A percentile compares a stretch with the other conserved stretches of the same genome.
Evolutionary conservation across 345 rosid species (phyloP).

Genomic region (Lumnitzera racemosa): DNA sequence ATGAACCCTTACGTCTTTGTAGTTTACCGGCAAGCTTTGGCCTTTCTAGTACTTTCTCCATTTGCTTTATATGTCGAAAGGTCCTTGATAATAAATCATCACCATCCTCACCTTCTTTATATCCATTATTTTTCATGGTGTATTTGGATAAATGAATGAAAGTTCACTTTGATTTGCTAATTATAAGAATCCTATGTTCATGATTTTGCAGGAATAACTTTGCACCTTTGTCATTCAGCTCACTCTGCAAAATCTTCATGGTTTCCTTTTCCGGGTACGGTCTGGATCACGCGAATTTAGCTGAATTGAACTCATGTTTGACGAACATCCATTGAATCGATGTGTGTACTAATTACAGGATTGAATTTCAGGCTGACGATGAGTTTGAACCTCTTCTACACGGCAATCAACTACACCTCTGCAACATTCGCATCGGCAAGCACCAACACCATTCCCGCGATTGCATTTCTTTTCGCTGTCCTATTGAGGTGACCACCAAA

Average conservation of each 20-base stretch:
- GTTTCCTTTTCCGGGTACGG: conserved; percentile 40
- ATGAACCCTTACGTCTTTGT: conserved; percentile 76
- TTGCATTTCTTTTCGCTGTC: conserved; percentile 60
- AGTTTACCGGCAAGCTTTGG: conserved; percentile 74
- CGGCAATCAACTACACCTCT: conserved; percentile 60
- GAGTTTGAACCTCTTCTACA: conserved; percentile 57
- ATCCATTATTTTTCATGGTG: neutral
- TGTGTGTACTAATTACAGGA: too few relatives aligned
- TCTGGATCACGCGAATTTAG: neutral
- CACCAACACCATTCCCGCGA: conserved; percentile 70
- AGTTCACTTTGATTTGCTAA: neutral
- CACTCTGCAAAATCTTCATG: conserved; percentile 43
- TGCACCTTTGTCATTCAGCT: conserved; percentile 32
- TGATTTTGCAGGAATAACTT: conserved; percentile 29
- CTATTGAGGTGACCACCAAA: conserved; percentile 33
- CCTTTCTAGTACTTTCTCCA: conserved; percentile 56
- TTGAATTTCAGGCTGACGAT: conserved; percentile 47
- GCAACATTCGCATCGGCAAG: conserved; percentile 90
- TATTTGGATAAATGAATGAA: neutral
- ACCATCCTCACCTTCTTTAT: neutral
- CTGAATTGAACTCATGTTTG: too few relatives aligned
- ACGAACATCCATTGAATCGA: too few relatives aligned
- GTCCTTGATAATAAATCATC: conserved; percentile 14
- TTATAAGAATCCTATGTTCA: too few relatives aligned
- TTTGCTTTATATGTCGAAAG: conserved; percentile 72